These are phyloP conservation scores for Stromatinia cepivora DNA, from an alignment of 2,329 filamentous ascomycete species.

Conservation along the genomic window DNA sequence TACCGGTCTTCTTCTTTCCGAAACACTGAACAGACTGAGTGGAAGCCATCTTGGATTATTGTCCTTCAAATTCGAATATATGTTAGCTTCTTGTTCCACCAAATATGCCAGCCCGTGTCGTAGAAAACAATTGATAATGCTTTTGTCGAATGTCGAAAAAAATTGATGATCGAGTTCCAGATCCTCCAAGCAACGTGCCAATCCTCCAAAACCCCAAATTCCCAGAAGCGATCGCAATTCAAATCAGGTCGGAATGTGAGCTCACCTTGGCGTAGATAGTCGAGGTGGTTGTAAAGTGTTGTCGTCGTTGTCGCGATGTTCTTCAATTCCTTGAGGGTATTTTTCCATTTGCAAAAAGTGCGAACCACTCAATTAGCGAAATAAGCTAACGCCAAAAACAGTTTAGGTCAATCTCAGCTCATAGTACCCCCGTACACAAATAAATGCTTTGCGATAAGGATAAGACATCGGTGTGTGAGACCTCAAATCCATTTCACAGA, in stretches of 20 bases:
- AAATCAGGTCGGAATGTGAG: constrained; percentile 6
- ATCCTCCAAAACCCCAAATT: constrained; percentile 11
- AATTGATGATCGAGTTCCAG: constrained; percentile 8
- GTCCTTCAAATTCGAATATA: constrained; percentile 17
- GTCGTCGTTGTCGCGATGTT: constrained; percentile 26
- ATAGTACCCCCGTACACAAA: too few species aligned
- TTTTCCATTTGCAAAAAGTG: constrained; percentile 25
- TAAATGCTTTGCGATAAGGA: too few species aligned
- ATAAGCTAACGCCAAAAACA: background rate
- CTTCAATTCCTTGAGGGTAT: constrained; percentile 12
- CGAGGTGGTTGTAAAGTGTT: constrained; percentile 26
- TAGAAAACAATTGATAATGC: constrained; percentile 2
- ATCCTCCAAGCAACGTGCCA: background rate
- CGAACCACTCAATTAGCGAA: constrained; percentile 24
- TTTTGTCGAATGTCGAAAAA: constrained; percentile 4
- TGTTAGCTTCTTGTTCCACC: constrained; percentile 18
- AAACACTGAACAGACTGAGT: constrained; percentile 92
- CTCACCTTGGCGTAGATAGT: constrained; percentile 25
- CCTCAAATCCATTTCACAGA: constrained; percentile 7
- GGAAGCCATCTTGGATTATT: constrained; percentile 50
- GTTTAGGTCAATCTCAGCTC: background rate
- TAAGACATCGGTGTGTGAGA: too few species aligned
- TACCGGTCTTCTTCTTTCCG: constrained; percentile 86
- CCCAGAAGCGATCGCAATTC: background rate
- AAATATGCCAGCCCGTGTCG: background rate